A percentile compares a stretch with the other conserved stretches of the same genome.
Evolutionary conservation across 176 grass and related monocot genomes (phyloP).

Genomic region (Triticum dicoccoides): DNA sequence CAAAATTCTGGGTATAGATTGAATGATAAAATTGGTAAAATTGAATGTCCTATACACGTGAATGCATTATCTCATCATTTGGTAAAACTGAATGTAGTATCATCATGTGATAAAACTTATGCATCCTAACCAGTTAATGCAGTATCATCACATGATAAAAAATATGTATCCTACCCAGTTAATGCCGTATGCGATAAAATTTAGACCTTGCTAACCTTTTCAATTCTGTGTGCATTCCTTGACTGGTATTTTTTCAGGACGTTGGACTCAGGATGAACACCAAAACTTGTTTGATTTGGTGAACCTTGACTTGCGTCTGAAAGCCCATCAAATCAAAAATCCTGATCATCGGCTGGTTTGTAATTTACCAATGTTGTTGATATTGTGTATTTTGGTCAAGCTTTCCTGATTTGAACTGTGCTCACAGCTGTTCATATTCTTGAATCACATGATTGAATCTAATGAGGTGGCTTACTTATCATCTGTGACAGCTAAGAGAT

Average conservation of each 20-base stretch:
- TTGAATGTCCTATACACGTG: background rate
- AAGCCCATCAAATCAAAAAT: conserved; percentile 35
- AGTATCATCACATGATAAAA: background rate
- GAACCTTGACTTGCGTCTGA: conserved; percentile 71
- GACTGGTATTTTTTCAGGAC: conserved; percentile 37
- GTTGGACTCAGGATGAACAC: conserved; percentile 73
- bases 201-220: conserved; percentile 19
- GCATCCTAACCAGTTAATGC: background rate
- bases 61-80: background rate
- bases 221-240: background rate
- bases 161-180: background rate
- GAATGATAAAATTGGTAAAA: too few species aligned
- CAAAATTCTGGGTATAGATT: background rate
- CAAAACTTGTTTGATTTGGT: conserved; percentile 82
- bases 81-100: background rate
- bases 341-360: conserved; percentile 47
- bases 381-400: background rate
- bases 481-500: conserved; percentile 57
- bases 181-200: background rate
- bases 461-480: conserved; percentile 31
- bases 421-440: conserved; percentile 17
- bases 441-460: conserved; percentile 12
- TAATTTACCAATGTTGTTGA: conserved; percentile 14
- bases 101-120: background rate
- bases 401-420: conserved; percentile 30